phyloP scores from a whole-genome alignment of 345 rosid species.

The Sonneratia caseolaris region DNA sequence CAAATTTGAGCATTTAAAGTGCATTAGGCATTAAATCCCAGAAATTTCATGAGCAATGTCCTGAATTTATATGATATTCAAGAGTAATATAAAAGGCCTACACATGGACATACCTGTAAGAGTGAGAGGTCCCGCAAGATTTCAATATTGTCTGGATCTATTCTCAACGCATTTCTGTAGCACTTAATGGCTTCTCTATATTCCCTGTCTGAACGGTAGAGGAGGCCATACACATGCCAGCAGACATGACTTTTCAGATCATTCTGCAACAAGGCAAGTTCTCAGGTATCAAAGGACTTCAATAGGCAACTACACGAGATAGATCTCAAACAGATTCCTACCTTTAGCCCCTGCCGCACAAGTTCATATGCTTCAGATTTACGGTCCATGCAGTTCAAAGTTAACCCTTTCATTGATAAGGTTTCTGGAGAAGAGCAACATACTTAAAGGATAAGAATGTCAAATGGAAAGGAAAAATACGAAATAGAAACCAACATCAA shows the following conservation, averaged over 20 bases:
- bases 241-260: conserved; percentile 99
- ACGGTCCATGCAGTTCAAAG: conserved; percentile 97
- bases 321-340: conserved; percentile 17
- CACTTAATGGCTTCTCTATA: conserved; percentile 99
- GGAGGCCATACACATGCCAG: conserved; percentile 99
- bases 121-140: conserved; percentile 90
- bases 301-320: conserved; percentile 1
- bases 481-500: not conserved
- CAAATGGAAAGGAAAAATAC: not conserved
- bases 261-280: conserved; percentile 52
- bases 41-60: not conserved
- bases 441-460: conserved; percentile 3
- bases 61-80: not conserved
- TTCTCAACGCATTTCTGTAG: conserved; percentile 86
- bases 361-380: conserved; percentile 97
- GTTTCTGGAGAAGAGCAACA: conserved; percentile 51
- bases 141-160: conserved; percentile 98
- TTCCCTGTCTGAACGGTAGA: conserved; percentile 97
- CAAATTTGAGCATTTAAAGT: not conserved
- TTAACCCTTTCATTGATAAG: conserved; percentile 95
- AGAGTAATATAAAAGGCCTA: not conserved
- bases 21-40: not conserved
- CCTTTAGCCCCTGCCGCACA: conserved; percentile 93
- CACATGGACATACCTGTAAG: conserved; percentile 53
- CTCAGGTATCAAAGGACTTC: conserved; percentile 7